Percentiles rank a stretch among this genome's conserved stretches.
These are phyloP conservation scores for Bonia amplexicaulis DNA, from an alignment of 176 grass and related monocot species.

Conservation along the genomic window DNA sequence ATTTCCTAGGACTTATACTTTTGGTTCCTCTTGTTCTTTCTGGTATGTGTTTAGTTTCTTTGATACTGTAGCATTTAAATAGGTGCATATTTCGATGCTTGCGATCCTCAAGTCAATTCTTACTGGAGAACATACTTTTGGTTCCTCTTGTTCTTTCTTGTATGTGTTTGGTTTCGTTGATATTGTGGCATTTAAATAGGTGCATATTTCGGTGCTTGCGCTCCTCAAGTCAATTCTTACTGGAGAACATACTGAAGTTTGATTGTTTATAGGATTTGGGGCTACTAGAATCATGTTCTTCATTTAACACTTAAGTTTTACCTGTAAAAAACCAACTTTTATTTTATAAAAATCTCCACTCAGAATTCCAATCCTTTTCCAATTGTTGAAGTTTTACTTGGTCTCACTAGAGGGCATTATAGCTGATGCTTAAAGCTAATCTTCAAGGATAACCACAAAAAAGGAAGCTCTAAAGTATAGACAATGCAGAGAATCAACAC, in stretches of 20 bases:
- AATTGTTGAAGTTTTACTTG: neutral
- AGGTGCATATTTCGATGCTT: neutral
- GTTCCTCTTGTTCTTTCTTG: neutral
- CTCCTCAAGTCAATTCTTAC: neutral
- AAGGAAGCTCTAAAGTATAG: neutral
- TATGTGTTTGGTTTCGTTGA: neutral
- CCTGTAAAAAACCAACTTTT: neutral
- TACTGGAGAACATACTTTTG: neutral
- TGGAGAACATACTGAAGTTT: neutral
- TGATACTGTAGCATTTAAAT: neutral
- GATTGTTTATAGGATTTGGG: slow-evolving; percentile 9
- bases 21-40: neutral
- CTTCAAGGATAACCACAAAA: neutral
- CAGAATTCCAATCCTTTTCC: neutral
- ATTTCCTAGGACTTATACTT: neutral
- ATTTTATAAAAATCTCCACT: neutral
- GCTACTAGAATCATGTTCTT: neutral
- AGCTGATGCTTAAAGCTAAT: slow-evolving; percentile 5
- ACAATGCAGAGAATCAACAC: neutral
- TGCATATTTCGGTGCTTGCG: neutral
- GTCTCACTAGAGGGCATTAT: neutral
- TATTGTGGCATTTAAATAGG: neutral
- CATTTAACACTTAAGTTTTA: neutral
- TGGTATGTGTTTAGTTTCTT: neutral
- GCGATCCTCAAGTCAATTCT: neutral